Conservation (phyloP, 1,284 basidiomycete genomes). For the Moniliophthora roreri region DNA sequence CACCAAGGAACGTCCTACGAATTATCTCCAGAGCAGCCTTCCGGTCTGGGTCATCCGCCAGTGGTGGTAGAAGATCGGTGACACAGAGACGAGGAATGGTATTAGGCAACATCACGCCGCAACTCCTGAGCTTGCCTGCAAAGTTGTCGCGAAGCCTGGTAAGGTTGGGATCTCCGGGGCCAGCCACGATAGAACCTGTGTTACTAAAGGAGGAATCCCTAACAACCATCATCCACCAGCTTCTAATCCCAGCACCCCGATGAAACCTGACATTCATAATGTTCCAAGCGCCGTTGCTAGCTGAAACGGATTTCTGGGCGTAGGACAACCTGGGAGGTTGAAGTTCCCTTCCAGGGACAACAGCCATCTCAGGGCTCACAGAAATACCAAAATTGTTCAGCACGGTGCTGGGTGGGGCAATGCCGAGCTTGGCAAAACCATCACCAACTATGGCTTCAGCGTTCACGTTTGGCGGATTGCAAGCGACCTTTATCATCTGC, state of each 20-base stretch:
- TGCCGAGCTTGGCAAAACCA: slow-evolving; percentile 56
- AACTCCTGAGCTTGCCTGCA: slow-evolving; percentile 18
- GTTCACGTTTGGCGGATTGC: slow-evolving; percentile 58
- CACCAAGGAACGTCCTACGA: slow-evolving; percentile 33
- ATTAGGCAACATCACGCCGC: slow-evolving; percentile 49
- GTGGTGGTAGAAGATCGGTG: slow-evolving; percentile 27
- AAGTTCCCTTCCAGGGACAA: slow-evolving; percentile 62
- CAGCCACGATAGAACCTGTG: slow-evolving; percentile 21
- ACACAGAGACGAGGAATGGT: slow-evolving; percentile 38
- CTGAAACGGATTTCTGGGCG: slow-evolving; percentile 37
- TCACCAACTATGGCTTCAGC: slow-evolving; percentile 52
- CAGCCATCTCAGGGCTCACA: slow-evolving; percentile 55
- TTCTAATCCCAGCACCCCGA: slow-evolving; percentile 40
- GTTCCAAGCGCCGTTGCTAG: slow-evolving; percentile 68
- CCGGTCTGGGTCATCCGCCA: slow-evolving; percentile 40
- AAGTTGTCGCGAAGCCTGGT: no score
- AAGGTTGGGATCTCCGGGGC: no score
- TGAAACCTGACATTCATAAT: slow-evolving; percentile 68
- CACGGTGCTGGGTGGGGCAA: slow-evolving; percentile 34
- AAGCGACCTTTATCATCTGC: slow-evolving; percentile 62
- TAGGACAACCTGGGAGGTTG: slow-evolving; percentile 58
- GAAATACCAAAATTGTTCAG: slow-evolving; percentile 55
- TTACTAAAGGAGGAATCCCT: slow-evolving; percentile 35
- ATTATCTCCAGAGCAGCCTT: slow-evolving; percentile 40
- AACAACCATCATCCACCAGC: slow-evolving; percentile 64